phyloP scores from a whole-genome alignment of 2,329 filamentous ascomycete genomes.

The Hymenoscyphus fraxineus region DNA sequence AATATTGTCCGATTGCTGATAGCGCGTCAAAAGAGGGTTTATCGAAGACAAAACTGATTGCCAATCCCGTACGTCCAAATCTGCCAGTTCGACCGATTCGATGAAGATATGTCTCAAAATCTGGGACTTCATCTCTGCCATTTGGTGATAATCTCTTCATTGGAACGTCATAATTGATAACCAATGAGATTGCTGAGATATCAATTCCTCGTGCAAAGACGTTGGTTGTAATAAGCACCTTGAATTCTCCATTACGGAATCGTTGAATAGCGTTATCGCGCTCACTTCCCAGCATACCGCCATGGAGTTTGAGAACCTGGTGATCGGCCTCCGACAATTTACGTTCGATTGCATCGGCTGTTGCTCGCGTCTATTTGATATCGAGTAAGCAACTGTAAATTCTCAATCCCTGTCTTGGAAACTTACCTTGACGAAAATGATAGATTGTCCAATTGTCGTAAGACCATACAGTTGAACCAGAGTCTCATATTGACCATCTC shows the following conservation, averaged over 20 bases:
- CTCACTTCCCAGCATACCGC: constrained; percentile 77
- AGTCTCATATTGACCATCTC: constrained; percentile 62
- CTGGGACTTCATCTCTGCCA: constrained; percentile 73
- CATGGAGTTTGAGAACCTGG: constrained; percentile 85
- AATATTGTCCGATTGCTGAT: neutral
- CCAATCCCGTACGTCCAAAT: constrained; percentile 80
- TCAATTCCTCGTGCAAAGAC: constrained; percentile 95
- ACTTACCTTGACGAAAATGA: constrained; percentile 90
- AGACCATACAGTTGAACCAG: constrained; percentile 92
- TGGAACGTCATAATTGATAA: constrained; percentile 92
- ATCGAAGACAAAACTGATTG: neutral
- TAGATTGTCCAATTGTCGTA: constrained; percentile 94
- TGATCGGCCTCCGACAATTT: constrained; percentile 88
- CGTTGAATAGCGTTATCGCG: constrained; percentile 81
- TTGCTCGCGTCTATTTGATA: constrained; percentile 67
- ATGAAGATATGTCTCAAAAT: constrained; percentile 95
- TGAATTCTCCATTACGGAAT: constrained; percentile 82
- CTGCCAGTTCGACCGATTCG: constrained; percentile 95
- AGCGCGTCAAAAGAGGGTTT: neutral
- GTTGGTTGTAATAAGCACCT: constrained; percentile 97
- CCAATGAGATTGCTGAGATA: constrained; percentile 89
- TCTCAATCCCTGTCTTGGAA: neutral
- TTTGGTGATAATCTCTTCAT: constrained; percentile 53
- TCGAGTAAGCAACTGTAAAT: constrained; percentile 5
- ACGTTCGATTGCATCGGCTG: constrained; percentile 77